These are phyloP conservation scores for Epichloe sp. DNA, from an alignment of 2,329 filamentous ascomycete genomes.

Conservation along the genomic window DNA sequence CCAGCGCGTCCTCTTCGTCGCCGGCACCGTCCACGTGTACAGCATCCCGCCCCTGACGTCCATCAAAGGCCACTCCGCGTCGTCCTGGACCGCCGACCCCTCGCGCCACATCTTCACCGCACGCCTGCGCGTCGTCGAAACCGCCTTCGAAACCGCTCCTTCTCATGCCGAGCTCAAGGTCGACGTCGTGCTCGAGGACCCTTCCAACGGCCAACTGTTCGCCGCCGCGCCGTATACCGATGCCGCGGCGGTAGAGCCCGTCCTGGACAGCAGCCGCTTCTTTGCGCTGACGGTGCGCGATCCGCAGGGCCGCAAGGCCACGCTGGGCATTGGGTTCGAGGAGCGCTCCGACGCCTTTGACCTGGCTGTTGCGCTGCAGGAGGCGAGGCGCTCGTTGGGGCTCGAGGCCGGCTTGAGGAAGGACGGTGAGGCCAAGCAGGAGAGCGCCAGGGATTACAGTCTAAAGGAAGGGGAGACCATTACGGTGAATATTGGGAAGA, in stretches of 20 bases:
- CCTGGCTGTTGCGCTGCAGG: conserved; percentile 67
- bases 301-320: conserved; percentile 60
- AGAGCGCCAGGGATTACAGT: conserved; percentile 54
- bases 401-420: conserved; percentile 31
- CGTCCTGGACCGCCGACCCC: conserved; percentile 60
- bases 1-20: conserved; percentile 71
- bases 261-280: conserved; percentile 68
- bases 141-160: conserved; percentile 35
- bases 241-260: conserved; percentile 56
- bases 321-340: conserved; percentile 76
- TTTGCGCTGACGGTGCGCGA: conserved; percentile 74
- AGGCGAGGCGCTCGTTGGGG: conserved; percentile 57
- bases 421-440: conserved; percentile 21
- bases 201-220: conserved; percentile 60
- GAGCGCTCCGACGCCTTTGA: conserved; percentile 79
- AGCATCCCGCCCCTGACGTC: conserved; percentile 69
- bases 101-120: conserved; percentile 75
- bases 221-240: conserved; percentile 69
- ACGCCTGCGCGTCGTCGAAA: conserved; percentile 67
- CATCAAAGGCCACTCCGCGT: conserved; percentile 66
- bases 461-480: conserved; percentile 86
- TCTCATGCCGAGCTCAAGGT: conserved; percentile 44
- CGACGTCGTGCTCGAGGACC: conserved; percentile 70
- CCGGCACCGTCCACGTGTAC: conserved; percentile 68
- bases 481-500: conserved; percentile 58